Conservation (phyloP, 495 filamentous ascomycete genomes). For the Talaromyces adpressus region DNA sequence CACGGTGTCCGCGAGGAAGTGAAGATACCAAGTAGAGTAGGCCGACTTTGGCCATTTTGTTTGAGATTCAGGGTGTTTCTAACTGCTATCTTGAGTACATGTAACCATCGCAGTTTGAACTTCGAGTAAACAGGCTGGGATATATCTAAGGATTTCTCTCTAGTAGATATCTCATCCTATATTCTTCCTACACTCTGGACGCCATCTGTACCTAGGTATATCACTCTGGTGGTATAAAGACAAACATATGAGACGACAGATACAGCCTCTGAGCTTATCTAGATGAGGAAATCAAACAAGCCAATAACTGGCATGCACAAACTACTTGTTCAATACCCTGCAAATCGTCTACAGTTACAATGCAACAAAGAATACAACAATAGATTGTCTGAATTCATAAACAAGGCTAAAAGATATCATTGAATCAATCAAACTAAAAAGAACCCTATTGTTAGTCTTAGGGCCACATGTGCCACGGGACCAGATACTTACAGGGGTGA, state of each 20-base stretch:
- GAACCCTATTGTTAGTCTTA: constrained; percentile 6
- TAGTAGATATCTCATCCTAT: background rate
- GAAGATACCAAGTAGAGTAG: background rate
- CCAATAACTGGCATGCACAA: background rate
- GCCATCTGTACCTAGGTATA: background rate
- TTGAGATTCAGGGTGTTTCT: background rate
- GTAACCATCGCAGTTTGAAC: background rate
- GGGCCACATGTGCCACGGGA: background rate
- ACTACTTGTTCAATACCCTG: background rate
- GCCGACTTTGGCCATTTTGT: background rate
- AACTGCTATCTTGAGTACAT: background rate
- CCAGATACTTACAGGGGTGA: constrained; percentile 71
- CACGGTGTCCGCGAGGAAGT: background rate
- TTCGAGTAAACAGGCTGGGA: background rate
- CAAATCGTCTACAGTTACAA: background rate
- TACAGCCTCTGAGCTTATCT: background rate
- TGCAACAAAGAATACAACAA: background rate
- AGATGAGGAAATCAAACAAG: background rate
- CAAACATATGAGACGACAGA: background rate
- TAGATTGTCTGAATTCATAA: background rate
- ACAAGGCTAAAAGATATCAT: background rate
- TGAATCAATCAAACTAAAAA: constrained; percentile 5
- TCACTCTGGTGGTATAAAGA: background rate
- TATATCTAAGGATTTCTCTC: background rate
- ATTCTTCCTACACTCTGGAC: background rate